A percentile compares a stretch with the other conserved stretches of the same genome.
These are phyloP conservation scores for Ceratocystis eucalypticola DNA, from an alignment of 2,329 filamentous ascomycete genomes.

Conservation along the genomic window DNA sequence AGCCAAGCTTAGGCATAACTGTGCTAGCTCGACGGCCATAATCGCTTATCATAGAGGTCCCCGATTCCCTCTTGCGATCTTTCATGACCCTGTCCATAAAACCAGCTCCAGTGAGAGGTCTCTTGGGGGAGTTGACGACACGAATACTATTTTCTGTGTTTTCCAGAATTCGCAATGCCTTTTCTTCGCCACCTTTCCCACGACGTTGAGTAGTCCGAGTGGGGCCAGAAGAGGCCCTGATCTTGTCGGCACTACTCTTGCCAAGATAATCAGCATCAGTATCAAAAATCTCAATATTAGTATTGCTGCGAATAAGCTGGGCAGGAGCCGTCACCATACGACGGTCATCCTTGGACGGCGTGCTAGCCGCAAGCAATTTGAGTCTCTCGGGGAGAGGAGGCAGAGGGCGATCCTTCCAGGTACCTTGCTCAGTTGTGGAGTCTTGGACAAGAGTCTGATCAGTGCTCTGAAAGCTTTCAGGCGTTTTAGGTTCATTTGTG, in stretches of 20 bases:
- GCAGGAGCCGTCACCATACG: slow-evolving; percentile 37
- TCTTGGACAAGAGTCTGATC: slow-evolving; percentile 24
- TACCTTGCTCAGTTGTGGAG: neutral
- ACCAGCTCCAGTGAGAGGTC: slow-evolving; percentile 13
- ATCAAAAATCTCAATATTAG: slow-evolving; percentile 23
- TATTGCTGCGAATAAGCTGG: slow-evolving; percentile 25
- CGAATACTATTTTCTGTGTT: slow-evolving; percentile 40
- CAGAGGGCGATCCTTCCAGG: slow-evolving; percentile 38
- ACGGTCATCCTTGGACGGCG: slow-evolving; percentile 26
- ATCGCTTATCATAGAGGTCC: neutral
- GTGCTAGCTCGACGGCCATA: neutral
- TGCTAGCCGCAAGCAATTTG: slow-evolving; percentile 26
- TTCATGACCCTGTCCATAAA: slow-evolving; percentile 17
- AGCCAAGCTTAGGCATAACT: slow-evolving; percentile 4
- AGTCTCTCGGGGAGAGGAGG: slow-evolving; percentile 34
- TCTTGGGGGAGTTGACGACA: slow-evolving; percentile 38
- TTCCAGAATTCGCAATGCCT: slow-evolving; percentile 33
- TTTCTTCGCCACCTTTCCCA: slow-evolving; percentile 20
- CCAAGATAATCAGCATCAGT: slow-evolving; percentile 7
- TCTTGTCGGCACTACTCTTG: neutral
- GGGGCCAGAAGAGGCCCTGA: slow-evolving; percentile 8
- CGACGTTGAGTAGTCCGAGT: neutral
- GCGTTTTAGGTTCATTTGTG: slow-evolving; percentile 13
- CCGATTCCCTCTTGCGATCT: slow-evolving; percentile 16
- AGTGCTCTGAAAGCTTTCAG: slow-evolving; percentile 22